Conservation (phyloP, 352 stramenopile genomes). For the Phytophthora ramorum region DNA sequence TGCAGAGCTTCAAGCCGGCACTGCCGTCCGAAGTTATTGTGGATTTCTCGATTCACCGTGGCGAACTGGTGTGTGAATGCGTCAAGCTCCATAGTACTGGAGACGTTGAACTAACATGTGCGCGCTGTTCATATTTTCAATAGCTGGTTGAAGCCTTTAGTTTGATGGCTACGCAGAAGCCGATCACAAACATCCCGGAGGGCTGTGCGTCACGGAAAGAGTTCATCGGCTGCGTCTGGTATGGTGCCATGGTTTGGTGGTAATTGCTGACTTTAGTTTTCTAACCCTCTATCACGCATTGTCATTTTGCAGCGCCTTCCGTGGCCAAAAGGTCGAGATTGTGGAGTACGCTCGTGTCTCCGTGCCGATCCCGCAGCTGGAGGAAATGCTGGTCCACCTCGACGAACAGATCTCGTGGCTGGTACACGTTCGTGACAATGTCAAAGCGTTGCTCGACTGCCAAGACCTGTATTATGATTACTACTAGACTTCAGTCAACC, state of each 20-base stretch:
- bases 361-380: constrained; percentile 75
- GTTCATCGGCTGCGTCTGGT: constrained; percentile 83
- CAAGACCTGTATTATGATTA: constrained; percentile 52
- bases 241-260: constrained; percentile 15
- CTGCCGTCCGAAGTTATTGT: constrained; percentile 79
- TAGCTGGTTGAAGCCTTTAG: constrained; percentile 83
- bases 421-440: constrained; percentile 75
- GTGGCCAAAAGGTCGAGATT: constrained; percentile 82
- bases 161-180: constrained; percentile 64
- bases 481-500: constrained; percentile 15
- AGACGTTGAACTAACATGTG: neutral
- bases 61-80: constrained; percentile 61
- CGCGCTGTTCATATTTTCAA: neutral
- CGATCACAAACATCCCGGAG: constrained; percentile 56
- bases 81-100: neutral
- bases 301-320: constrained; percentile 53
- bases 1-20: constrained; percentile 67
- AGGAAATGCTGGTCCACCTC: constrained; percentile 78
- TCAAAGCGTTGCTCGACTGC: constrained; percentile 76
- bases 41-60: constrained; percentile 85
- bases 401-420: constrained; percentile 74
- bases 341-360: constrained; percentile 73
- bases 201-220: constrained; percentile 81
- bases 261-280: neutral
- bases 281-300: neutral